A percentile compares a stretch with the other conserved stretches of the same genome.
Evolutionary conservation across 768 basidiomycete species (phyloP).

Genomic region (Lepiota brunneoincarnata): DNA sequence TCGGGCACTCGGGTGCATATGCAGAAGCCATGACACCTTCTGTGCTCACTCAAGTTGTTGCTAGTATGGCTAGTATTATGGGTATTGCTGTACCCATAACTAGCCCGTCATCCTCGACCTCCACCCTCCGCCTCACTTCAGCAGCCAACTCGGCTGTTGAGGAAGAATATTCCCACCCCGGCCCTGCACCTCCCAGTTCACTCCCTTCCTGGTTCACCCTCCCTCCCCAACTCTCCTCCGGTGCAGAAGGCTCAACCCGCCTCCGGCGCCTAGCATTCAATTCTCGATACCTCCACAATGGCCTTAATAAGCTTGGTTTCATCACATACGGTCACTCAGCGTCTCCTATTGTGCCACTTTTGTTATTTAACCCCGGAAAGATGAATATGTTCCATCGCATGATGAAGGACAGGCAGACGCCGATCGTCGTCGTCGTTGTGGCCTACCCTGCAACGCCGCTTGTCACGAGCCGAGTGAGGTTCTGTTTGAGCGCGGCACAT

Average conservation of each 20-base stretch:
- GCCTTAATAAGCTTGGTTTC: slow-evolving; percentile 89
- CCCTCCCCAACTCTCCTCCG: slow-evolving; percentile 70
- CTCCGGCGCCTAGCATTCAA: slow-evolving; percentile 93
- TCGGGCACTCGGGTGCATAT: slow-evolving; percentile 80
- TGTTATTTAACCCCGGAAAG: slow-evolving; percentile 92
- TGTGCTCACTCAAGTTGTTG: slow-evolving; percentile 85
- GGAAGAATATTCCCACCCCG: slow-evolving; percentile 50
- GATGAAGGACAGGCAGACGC: slow-evolving; percentile 79
- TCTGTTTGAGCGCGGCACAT: slow-evolving; percentile 93
- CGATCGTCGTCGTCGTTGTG: slow-evolving; percentile 88
- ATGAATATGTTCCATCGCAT: slow-evolving; percentile 88
- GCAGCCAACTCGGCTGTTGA: slow-evolving; percentile 29
- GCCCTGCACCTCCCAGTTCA: slow-evolving; percentile 60
- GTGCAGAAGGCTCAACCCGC: slow-evolving; percentile 79
- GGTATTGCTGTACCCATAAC: slow-evolving; percentile 52
- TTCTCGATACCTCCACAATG: slow-evolving; percentile 85
- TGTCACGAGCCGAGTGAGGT: slow-evolving; percentile 83
- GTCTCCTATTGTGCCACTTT: slow-evolving; percentile 90
- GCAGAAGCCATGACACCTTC: slow-evolving; percentile 90
- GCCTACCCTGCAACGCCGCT: slow-evolving; percentile 90
- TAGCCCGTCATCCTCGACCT: slow-evolving; percentile 28
- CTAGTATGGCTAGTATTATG: slow-evolving; percentile 97
- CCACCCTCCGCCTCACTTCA: slow-evolving; percentile 24
- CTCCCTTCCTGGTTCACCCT: slow-evolving; percentile 82
- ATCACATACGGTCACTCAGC: slow-evolving; percentile 92